Conservation (phyloP, 768 basidiomycete genomes). For the Tylopilus rubrobrunneus region DNA sequence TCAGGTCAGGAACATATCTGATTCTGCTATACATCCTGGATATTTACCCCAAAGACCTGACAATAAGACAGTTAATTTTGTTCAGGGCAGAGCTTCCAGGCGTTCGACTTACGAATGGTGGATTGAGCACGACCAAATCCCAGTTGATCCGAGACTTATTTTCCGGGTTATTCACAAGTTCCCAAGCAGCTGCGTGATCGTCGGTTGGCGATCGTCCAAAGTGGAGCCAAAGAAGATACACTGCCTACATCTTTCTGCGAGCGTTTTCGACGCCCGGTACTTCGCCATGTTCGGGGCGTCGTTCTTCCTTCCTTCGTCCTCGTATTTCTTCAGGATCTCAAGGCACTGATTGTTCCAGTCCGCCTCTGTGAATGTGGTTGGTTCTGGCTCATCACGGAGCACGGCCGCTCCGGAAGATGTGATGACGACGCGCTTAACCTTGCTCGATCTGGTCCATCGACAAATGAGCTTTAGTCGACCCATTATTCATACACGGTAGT, state of each 20-base stretch:
- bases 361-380: slow-evolving; percentile 38
- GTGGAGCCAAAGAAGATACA: background rate
- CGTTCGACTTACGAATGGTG: slow-evolving; percentile 32
- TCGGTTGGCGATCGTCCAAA: background rate
- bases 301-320: slow-evolving; percentile 42
- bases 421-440: slow-evolving; percentile 63
- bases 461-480: background rate
- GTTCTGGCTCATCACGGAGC: slow-evolving; percentile 24
- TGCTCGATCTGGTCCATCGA: slow-evolving; percentile 27
- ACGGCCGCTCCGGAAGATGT: slow-evolving; percentile 61
- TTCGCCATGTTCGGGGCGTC: slow-evolving; percentile 35
- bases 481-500: background rate
- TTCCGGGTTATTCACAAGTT: slow-evolving; percentile 30
- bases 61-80: background rate
- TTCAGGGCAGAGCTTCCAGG: too few species aligned
- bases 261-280: slow-evolving; percentile 60
- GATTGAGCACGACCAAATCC: slow-evolving; percentile 39
- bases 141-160: slow-evolving; percentile 32
- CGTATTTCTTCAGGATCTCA: slow-evolving; percentile 39
- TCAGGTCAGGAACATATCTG: background rate
- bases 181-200: slow-evolving; percentile 43
- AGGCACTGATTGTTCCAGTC: slow-evolving; percentile 57
- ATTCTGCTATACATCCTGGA: background rate
- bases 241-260: slow-evolving; percentile 54
- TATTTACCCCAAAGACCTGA: slow-evolving; percentile 30